phyloP scores from a whole-genome alignment of 1,139 yeast species.

The Debaryomyces coudertii region DNA sequence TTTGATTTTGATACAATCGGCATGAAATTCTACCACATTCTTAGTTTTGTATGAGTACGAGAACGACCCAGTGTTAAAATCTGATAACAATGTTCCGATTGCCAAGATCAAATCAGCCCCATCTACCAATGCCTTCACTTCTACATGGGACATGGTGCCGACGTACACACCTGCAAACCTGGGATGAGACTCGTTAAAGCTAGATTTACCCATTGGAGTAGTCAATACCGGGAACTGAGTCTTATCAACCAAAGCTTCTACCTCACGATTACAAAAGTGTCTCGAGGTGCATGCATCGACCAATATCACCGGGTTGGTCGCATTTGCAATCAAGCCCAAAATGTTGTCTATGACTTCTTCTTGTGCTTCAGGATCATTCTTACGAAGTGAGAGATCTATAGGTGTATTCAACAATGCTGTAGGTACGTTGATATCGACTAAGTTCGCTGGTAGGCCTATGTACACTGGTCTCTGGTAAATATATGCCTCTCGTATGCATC shows the following conservation, averaged over 20 bases:
- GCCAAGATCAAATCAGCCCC: slow-evolving; percentile 74
- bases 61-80: slow-evolving; percentile 89
- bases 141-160: slow-evolving; percentile 77
- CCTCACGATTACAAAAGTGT: slow-evolving; percentile 68
- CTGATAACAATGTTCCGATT: slow-evolving; percentile 81
- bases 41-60: slow-evolving; percentile 78
- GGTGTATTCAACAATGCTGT: slow-evolving; percentile 60
- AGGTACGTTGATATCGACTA: slow-evolving; percentile 67
- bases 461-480: slow-evolving; percentile 80
- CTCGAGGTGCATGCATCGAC: slow-evolving; percentile 89
- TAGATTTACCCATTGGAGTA: slow-evolving; percentile 91
- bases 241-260: slow-evolving; percentile 59
- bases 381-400: slow-evolving; percentile 52
- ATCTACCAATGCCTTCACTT: slow-evolving; percentile 76
- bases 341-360: slow-evolving; percentile 67
- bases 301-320: slow-evolving; percentile 71
- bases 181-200: slow-evolving; percentile 69
- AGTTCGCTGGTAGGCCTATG: slow-evolving; percentile 80
- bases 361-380: slow-evolving; percentile 62
- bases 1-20: slow-evolving; percentile 80
- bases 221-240: slow-evolving; percentile 84
- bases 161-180: slow-evolving; percentile 87
- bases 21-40: slow-evolving; percentile 84
- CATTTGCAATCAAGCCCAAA: slow-evolving; percentile 52
- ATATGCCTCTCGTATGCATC: slow-evolving; percentile 73